Conservation (phyloP, 208 protist genomes). For the Endotrypanum monterogeii region DNA sequence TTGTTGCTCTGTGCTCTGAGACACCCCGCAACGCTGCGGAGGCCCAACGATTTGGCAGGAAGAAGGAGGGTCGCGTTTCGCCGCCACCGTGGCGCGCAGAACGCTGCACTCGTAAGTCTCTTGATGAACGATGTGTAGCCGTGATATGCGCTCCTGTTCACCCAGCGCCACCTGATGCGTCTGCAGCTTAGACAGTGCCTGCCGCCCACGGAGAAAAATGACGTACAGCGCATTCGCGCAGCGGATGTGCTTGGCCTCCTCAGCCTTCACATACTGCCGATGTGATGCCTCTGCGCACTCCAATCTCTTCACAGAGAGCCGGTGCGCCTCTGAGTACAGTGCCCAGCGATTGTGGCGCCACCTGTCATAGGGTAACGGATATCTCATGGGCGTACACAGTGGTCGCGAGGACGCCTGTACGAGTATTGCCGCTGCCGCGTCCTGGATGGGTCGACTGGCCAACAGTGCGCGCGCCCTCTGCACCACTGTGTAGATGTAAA, state of each 20-base stretch:
- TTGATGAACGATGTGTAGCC: background rate
- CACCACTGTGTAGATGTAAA: slow-evolving; percentile 38
- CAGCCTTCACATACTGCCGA: background rate
- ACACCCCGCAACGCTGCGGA: background rate
- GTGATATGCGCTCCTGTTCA: slow-evolving; percentile 1
- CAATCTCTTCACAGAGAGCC: background rate
- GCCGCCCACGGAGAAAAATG: background rate
- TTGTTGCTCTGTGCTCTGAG: too few species aligned
- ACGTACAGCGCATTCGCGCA: background rate
- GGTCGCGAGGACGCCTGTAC: background rate
- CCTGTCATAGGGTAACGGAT: background rate
- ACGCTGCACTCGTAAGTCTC: background rate
- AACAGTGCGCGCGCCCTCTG: slow-evolving; percentile 13
- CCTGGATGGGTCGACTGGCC: background rate
- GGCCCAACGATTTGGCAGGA: background rate
- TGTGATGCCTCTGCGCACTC: slow-evolving; percentile 1
- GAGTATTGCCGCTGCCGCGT: background rate
- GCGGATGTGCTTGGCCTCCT: background rate
- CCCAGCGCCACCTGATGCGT: background rate
- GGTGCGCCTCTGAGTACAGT: background rate
- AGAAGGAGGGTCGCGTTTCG: background rate
- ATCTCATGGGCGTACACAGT: background rate
- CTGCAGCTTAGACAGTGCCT: slow-evolving; percentile 4
- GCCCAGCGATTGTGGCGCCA: slow-evolving; percentile 8
- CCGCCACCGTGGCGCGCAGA: background rate